Evolutionary conservation across 1,139 yeast genomes (phyloP).

Genomic region (Pneumocystis sp.): DNA sequence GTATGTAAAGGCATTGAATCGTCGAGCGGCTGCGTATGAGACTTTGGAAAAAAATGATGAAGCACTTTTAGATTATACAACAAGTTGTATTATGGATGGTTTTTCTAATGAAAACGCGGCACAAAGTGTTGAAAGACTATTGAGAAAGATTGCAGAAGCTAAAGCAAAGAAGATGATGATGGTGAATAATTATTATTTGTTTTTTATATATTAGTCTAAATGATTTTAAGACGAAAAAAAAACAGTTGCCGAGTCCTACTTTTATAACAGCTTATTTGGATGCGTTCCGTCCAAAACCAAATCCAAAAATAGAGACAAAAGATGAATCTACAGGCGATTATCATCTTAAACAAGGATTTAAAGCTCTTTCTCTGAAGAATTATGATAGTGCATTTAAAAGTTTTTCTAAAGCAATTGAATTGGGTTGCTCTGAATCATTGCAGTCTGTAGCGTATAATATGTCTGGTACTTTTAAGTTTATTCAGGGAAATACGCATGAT

Average conservation of each 20-base stretch:
- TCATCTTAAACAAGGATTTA: conserved; percentile 53
- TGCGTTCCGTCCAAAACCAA: conserved; percentile 37
- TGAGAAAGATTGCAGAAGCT: conserved; percentile 53
- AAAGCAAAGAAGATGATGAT: conserved; percentile 35
- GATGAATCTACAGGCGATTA: conserved; percentile 43
- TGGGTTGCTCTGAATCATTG: conserved; percentile 14
- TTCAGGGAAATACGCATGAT: conserved; percentile 53
- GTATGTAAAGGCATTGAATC: conserved; percentile 71
- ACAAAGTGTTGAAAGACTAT: conserved; percentile 71
- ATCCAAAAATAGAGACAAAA: conserved; percentile 31
- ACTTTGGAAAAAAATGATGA: conserved; percentile 61
- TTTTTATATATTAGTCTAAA: background rate
- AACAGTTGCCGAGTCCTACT: conserved; percentile 68
- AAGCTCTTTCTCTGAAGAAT: conserved; percentile 46
- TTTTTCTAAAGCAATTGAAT: conserved; percentile 50
- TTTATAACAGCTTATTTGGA: conserved; percentile 77
- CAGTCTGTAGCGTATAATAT: conserved; percentile 63
- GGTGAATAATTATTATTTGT: conserved; percentile 15
- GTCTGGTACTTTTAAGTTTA: conserved; percentile 66
- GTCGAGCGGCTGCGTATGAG: conserved; percentile 67
- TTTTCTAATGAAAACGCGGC: conserved; percentile 68
- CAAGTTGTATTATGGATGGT: conserved; percentile 31
- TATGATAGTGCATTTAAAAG: conserved; percentile 60
- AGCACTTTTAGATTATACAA: conserved; percentile 85
- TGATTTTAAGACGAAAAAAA: conserved; percentile 15